Conservation (phyloP, 345 rosid genomes). For the Aquilaria yunnanensis region DNA sequence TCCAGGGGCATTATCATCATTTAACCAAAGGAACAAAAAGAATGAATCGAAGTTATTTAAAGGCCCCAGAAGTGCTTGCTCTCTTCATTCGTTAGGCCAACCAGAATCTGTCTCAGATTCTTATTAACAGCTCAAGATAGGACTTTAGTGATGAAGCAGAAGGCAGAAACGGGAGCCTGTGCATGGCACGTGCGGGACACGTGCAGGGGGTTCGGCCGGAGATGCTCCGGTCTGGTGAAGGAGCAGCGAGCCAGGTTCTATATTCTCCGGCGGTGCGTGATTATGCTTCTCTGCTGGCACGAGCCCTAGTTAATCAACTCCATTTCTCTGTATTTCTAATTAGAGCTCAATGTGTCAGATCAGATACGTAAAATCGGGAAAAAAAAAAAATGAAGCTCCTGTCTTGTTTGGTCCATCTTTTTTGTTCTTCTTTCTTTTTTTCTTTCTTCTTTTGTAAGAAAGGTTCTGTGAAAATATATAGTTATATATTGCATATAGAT, state of each 20-base stretch:
- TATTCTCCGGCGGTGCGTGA: slow-evolving; percentile 55
- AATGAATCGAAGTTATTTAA: slow-evolving; percentile 26
- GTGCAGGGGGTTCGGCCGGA: slow-evolving; percentile 32
- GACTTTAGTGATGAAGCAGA: slow-evolving; percentile 1
- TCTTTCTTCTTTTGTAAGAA: not conserved
- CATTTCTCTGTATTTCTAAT: not conserved
- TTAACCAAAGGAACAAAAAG: not conserved
- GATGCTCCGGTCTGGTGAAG: slow-evolving; percentile 42
- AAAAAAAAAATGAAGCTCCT: too few species aligned
- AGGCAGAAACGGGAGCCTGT: slow-evolving; percentile 19
- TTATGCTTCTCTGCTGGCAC: slow-evolving; percentile 62
- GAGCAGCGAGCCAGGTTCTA: slow-evolving; percentile 57
- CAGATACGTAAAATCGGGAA: not conserved
- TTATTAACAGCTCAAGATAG: not conserved
- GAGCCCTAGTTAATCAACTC: slow-evolving; percentile 7
- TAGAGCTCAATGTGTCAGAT: not conserved
- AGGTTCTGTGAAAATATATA: too few species aligned
- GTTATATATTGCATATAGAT: too few species aligned
- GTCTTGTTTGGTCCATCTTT: too few species aligned
- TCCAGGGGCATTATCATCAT: slow-evolving; percentile 7
- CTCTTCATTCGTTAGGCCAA: slow-evolving; percentile 13
- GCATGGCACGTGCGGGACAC: slow-evolving; percentile 23
- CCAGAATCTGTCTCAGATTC: slow-evolving; percentile 8
- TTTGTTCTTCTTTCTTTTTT: not conserved
- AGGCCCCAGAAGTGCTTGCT: slow-evolving; percentile 9